Evolutionary conservation across 2,329 filamentous ascomycete species (phyloP), one percentile per base, ranked within the genome.

Genomic region (Cercospora berteroae): DNA sequence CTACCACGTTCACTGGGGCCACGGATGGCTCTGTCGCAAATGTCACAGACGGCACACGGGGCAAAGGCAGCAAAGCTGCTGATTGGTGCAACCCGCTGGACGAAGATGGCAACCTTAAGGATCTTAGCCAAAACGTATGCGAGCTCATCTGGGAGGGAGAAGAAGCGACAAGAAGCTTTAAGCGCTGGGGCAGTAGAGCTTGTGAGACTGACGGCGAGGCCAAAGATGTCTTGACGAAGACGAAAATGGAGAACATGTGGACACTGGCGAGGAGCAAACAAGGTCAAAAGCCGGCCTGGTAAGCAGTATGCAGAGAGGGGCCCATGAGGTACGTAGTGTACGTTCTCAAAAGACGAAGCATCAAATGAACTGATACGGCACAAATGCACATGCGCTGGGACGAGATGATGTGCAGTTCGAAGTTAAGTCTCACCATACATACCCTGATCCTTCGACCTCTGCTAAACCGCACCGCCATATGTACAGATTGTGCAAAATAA

Each of bases 171-270:
- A 86, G 92, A 60, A 87, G 85, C 0, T 99, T 98, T 78, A 89
- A 91, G 71, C 94, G 93, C 76, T 98, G 94, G 92, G 86, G 90
- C 2, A 93, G 89, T 25, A 90, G 92, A 77, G 88, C 95, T n/a
- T 97, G 93, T 79, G 95, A 98, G 80, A 94, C 92, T 2, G 95
- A 99, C 78, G 87, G 89, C 10, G 91, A 96, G 77, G 95, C 94
- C 5, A 90, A 92, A 77, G 93, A 97, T 73, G 85, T 89, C 23
- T 80, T 99, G 69, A 82, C 88, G 12, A 87, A 93, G 72, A 88
- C 89, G 5, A 97, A 96, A 83, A 91, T 98, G 86, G 94, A 98
- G 74, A 96, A 90, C 74, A 94, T 99, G 76, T 99, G 95, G 95
- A 90, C 90, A 9, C 81, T 95, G 73, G 94, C 94, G 0, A 96